Base-by-base conservation (phyloP, 306 rosid genomes). In the Lagenaria siceraria region DNA sequence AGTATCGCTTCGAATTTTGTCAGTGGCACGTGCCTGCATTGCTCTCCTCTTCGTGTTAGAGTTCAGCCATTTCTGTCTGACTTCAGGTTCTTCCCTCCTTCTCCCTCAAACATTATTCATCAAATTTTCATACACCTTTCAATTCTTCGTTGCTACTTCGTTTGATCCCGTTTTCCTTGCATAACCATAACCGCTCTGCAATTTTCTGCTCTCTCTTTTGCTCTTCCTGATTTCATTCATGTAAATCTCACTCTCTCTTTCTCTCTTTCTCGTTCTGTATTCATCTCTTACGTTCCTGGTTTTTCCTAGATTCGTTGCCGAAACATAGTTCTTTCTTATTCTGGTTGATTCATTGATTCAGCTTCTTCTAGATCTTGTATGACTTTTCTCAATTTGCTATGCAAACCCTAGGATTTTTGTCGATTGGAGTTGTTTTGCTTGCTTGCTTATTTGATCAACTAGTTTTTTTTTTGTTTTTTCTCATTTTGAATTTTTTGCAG, bases 401-500 rank as follows among this genome's bases (percentile, higher is more conserved):
- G 12, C 56, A n/a, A 62, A 62, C 58, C 73, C 74, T 77, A 60
- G 69, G 33, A 77, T 77, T 61, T 61, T 77, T 60, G 31, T 61
- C 11, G 69, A 48, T 61, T 61, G 59, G 46, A 38, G 40, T 48
- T 18, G 31, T 10, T 61, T 62, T 77, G 72, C 43, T 77, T 48
- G 22, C 19, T 31, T 29, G 19, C 9, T 51, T 51, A 17, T 15
- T 17, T 51, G 55, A 62, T 48, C 12, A 3, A 17, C 24, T 29
- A 7, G 33, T 55, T 15, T 19, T 49, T 77, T 4, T 51, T 17
- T 6, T 51, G 12, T 46, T 46, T 43, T 43, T 43, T 55, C 36
- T 42, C 7, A 4, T 6, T 43, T 72, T 49, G 19, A 15, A 27
- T 3, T 65, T 40, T 62, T 54, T 83, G 83, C 90, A 87, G 96